Evolutionary conservation across 257 asterid genomes (phyloP).

Genomic region (Eucommia ulmoides): DNA sequence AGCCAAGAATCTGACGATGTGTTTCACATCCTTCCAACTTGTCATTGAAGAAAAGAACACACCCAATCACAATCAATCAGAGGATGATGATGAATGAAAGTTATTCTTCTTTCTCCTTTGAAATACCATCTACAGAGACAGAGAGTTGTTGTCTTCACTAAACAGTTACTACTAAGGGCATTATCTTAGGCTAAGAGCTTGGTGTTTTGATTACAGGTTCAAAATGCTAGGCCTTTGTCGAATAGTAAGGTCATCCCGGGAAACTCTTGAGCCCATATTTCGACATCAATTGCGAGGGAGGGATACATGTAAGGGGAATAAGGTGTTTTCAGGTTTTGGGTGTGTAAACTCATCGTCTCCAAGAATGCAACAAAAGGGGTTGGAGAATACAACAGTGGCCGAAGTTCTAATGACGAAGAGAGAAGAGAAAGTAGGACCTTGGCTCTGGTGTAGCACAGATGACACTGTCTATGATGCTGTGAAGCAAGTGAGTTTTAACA

Average conservation of each 20-base stretch:
- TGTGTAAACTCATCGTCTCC: constrained; percentile 16
- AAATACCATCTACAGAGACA: background rate
- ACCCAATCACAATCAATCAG: constrained; percentile 5
- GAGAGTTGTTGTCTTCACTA: background rate
- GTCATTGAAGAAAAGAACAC: background rate
- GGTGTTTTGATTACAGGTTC: constrained; percentile 6
- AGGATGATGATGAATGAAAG: no score
- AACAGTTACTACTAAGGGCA: no score
- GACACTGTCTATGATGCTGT: constrained; percentile 61
- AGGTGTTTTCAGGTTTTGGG: constrained; percentile 8
- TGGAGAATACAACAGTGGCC: constrained; percentile 52
- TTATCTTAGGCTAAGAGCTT: no score
- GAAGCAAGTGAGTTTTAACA: constrained; percentile 28
- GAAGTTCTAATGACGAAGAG: constrained; percentile 53
- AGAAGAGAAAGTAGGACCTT: constrained; percentile 43
- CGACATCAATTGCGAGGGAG: constrained; percentile 7
- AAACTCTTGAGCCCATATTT: constrained; percentile 14
- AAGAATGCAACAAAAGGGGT: constrained; percentile 33
- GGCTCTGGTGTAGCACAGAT: constrained; percentile 52
- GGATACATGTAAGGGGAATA: constrained; percentile 6
- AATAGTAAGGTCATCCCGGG: constrained; percentile 27
- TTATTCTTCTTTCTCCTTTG: background rate
- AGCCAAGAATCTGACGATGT: no score
- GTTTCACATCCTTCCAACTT: no score
- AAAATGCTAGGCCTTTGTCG: constrained; percentile 41